Evolutionary conservation across 371 early-diverging fungal genomes (phyloP).

Genomic region (Coemansia sp.): DNA sequence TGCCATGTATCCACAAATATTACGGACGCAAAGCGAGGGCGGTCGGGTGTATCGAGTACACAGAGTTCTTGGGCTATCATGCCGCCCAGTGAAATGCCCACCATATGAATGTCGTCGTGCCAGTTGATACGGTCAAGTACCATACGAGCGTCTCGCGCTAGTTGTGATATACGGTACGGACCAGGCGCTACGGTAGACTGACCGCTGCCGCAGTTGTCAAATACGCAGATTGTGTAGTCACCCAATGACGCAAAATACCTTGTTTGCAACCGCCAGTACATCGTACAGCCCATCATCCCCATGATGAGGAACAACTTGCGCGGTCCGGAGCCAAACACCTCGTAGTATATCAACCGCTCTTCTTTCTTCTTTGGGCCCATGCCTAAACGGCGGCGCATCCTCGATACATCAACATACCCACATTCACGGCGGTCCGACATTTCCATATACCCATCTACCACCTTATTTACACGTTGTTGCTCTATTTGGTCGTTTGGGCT

Average conservation of each 20-base stretch:
- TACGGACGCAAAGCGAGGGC: constrained; percentile 29
- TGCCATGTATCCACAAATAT: constrained; percentile 51
- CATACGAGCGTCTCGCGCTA: constrained; percentile 67
- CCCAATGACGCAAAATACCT: constrained; percentile 58
- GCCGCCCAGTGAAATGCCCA: constrained; percentile 68
- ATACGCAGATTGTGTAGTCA: constrained; percentile 69
- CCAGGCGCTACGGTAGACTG: constrained; percentile 57
- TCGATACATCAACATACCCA: constrained; percentile 23
- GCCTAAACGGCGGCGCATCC: constrained; percentile 12
- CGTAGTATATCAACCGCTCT: constrained; percentile 59
- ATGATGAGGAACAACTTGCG: constrained; percentile 63
- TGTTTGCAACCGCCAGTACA: constrained; percentile 57
- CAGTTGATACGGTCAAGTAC: constrained; percentile 67
- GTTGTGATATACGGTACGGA: constrained; percentile 62
- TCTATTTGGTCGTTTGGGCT: neutral
- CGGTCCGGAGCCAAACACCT: constrained; percentile 68
- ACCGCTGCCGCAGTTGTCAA: constrained; percentile 81
- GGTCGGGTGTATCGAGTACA: constrained; percentile 9
- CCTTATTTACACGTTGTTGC: neutral
- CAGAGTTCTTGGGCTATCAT: constrained; percentile 69
- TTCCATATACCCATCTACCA: constrained; percentile 25
- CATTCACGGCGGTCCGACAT: constrained; percentile 17
- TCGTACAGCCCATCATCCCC: constrained; percentile 55
- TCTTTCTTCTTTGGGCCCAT: constrained; percentile 13
- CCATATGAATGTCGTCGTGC: constrained; percentile 61